Evolutionary conservation across 148 eudicot genomes (phyloP).

Genomic region (Rhododendron molle): DNA sequence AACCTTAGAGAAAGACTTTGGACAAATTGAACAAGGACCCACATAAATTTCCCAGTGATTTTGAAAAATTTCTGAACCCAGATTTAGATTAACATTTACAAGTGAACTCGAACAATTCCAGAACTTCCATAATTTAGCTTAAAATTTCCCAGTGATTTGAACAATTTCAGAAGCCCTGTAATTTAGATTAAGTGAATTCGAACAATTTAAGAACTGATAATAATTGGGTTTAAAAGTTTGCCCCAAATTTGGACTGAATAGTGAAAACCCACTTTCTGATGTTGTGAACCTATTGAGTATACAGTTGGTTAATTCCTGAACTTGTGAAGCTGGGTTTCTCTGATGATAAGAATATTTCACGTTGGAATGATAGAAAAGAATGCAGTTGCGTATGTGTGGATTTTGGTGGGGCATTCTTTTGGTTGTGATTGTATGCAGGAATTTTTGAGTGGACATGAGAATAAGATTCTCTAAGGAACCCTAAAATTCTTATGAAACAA

Average conservation of each 20-base stretch:
- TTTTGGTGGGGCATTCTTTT: neutral
- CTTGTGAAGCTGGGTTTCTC: neutral
- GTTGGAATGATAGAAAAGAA: neutral
- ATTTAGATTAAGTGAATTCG: neutral
- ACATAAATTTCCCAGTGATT: neutral
- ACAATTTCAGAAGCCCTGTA: neutral
- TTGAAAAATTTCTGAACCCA: neutral
- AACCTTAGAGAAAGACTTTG: constrained; percentile 4
- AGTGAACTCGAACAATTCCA: neutral
- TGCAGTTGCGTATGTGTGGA: neutral
- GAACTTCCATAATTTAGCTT: neutral
- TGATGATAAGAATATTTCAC: neutral
- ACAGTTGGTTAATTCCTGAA: neutral
- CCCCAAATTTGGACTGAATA: neutral
- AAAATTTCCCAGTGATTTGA: neutral
- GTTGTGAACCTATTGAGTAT: neutral
- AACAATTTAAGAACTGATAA: neutral
- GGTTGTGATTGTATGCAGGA: neutral
- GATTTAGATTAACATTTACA: neutral
- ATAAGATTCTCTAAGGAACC: neutral
- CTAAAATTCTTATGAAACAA: neutral
- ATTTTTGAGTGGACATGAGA: neutral
- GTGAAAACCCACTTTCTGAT: neutral
- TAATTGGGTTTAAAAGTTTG: neutral
- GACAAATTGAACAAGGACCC: constrained; percentile 10